These are phyloP conservation scores for Acanthamoeba royreba DNA, from an alignment of 208 protist species.

Conservation along the genomic window DNA sequence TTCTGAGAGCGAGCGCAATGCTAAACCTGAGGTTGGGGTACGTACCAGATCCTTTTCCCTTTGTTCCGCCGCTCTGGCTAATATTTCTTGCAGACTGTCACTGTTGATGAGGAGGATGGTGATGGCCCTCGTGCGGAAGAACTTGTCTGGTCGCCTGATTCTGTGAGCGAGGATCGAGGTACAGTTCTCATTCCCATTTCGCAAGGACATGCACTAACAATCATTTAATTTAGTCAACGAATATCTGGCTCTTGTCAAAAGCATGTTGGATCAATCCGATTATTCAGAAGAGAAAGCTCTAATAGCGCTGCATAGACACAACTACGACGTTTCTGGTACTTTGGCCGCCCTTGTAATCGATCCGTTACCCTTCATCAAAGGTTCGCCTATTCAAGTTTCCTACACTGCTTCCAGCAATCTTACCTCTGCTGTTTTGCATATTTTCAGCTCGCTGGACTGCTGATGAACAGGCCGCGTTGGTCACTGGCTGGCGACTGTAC, in stretches of 20 bases:
- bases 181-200: not conserved
- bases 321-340: not conserved
- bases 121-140: not conserved
- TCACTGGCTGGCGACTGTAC: not conserved
- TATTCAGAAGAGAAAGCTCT: not conserved
- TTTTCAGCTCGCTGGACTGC: not conserved
- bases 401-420: not conserved
- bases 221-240: not conserved
- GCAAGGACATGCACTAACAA: not conserved
- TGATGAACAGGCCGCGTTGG: not conserved
- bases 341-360: not conserved
- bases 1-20: not conserved
- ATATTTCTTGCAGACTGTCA: not conserved
- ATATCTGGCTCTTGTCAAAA: not conserved
- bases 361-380: not conserved
- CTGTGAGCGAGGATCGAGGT: not conserved
- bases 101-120: not conserved
- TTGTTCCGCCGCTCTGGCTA: not conserved
- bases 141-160: not conserved
- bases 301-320: not conserved
- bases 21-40: not conserved
- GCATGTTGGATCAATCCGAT: not conserved
- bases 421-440: not conserved
- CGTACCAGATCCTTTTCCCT: not conserved
- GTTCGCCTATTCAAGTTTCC: not conserved